Base-by-base conservation (phyloP, 2,329 filamentous ascomycete genomes). In the Alternaria brassicicola region DNA sequence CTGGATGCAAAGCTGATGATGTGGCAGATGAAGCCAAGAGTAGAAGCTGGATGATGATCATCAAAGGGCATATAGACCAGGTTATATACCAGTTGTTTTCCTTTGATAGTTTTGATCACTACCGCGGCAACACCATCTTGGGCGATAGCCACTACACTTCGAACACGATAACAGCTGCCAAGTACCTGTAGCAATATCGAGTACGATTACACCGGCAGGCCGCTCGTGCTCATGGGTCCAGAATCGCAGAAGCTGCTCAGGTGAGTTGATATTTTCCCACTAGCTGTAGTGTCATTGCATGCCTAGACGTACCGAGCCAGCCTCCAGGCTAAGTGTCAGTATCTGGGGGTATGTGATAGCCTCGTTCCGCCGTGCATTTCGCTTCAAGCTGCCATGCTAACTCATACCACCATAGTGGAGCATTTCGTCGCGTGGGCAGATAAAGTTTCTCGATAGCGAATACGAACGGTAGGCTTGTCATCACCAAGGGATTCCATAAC, bases 121-220 rank as follows among this genome's bases (percentile, higher is more conserved):
- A 38, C 53, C 45, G 33, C 57, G 43, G 61, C 64, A 62, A 52
- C 61, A 62, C 50, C 64, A 61, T 54, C 56, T 62, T 59, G 47
- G 25, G 45, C 51, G 52, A 65, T 64, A 51, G 49, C 50, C 65
- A 53, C 59, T 53, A 61, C 59, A 57, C 51, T 52, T 61, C 56
- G 64, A 67, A 58, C 57, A 57, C 19, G 61, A 68, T 63, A 71
- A 59, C 62, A 65, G 47, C 47, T 59, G 73, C 73, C 71, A 76
- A 77, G 73, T 19, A 35, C 21, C 26, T 49, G 30, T 53, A 59
- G 56, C 60, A 76, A 75, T 76, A 74, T 76, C 56, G 57, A 70
- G 63, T 71, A 72, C 74, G 72, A 64, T 43, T 71, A 68, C 71
- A 65, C 68, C 70, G 70, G 67, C 68, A 68, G 69, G 64, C 68